phyloP scores from a whole-genome alignment of 1,284 basidiomycete genomes.

The Thecaphora thlaspeos region DNA sequence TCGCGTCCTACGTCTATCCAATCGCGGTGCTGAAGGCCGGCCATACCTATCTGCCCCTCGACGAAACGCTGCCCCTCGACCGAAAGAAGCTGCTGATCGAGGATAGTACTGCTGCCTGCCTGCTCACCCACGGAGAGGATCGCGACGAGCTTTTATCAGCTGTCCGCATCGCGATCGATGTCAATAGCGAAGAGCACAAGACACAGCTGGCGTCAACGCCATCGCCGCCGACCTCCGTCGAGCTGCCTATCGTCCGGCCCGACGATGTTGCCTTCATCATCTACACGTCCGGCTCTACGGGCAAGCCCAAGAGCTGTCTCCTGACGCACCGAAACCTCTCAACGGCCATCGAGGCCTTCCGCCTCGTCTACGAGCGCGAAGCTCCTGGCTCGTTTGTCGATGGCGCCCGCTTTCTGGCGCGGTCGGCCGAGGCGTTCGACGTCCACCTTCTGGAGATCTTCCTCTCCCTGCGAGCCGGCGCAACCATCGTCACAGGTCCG shows the following conservation, averaged over 20 bases:
- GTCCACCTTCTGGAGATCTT: constrained; percentile 56
- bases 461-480: constrained; percentile 48
- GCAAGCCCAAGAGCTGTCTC: constrained; percentile 50
- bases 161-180: not conserved
- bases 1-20: constrained; percentile 43
- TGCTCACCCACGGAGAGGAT: constrained; percentile 14
- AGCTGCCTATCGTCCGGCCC: not conserved
- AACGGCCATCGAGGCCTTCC: constrained; percentile 43
- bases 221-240: too few species aligned
- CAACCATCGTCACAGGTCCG: constrained; percentile 52
- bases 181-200: not conserved
- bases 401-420: constrained; percentile 46
- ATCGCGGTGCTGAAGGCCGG: constrained; percentile 45
- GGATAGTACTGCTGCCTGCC: constrained; percentile 34
- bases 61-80: constrained; percentile 49
- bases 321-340: constrained; percentile 45
- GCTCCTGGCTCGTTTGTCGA: constrained; percentile 29
- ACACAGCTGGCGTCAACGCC: too few species aligned
- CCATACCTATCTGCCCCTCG: constrained; percentile 54
- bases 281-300: constrained; percentile 54
- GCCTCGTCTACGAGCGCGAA: constrained; percentile 25
- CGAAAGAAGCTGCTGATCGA: constrained; percentile 48
- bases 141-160: too few species aligned
- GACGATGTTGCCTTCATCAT: constrained; percentile 50
- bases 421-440: constrained; percentile 55